Evolutionary conservation across 2,329 filamentous ascomycete genomes (phyloP), one percentile per base, ranked within the genome.

Genomic region (Fusarium acutatum): DNA sequence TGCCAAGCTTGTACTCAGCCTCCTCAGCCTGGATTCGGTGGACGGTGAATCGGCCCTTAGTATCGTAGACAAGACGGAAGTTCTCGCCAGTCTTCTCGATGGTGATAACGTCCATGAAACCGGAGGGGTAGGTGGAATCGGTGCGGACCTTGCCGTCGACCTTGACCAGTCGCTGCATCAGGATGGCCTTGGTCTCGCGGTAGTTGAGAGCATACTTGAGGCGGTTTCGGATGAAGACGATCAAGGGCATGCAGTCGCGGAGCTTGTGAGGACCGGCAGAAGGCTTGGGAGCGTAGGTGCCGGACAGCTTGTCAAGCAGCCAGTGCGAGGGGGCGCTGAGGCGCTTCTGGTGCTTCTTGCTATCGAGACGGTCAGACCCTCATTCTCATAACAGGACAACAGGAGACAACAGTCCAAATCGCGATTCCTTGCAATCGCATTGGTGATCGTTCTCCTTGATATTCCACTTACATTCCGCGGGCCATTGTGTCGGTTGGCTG

Each of bases 71-170:
- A 81, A 99, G 94, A 81, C 96, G 96, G 94, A 99, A 99, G 93
- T 97, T 94, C 93, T 99, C 96, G 92, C 95, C 95, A 71, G 96
- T 99, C 94, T 99, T 99, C 88, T 99, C 96, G 85, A 99, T 97
- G 83, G 90, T 89, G 90, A 99, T 98, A 84, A 99, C 96, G 85
- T 99, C 96, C 96, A 98, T 98, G 92, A 97, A 98, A 82, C 96
- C 96, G 79, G 96, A 89, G 81, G 96, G 96, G 93, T 94, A 99
- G 88, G 95, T 99, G 82, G 91, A 89, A 88, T 99, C 96, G 87
- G 96, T 99, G 89, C 96, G 96, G 88, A 99, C 95, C 91, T 99
- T 99, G 90, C 92, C 93, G 86, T 99, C 96, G 84, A 99, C 96
- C 93, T 98, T 98, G 93, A 99, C 91, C 81, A 98, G 93, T 86